Conservation (phyloP, 2,329 filamentous ascomycete species). For the Xylaria sp. region DNA sequence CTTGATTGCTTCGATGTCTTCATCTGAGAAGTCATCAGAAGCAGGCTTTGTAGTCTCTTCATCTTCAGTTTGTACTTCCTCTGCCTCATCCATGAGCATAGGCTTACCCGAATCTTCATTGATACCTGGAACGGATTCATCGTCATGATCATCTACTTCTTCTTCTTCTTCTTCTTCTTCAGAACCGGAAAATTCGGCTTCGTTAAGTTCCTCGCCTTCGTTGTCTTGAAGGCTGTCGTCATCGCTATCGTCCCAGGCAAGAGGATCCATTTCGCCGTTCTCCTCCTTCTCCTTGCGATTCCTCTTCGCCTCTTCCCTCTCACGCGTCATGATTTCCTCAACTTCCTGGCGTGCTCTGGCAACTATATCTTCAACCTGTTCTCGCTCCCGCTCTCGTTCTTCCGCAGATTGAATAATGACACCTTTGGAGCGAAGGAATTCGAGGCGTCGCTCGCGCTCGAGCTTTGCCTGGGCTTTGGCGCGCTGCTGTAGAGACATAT, state of each 20-base stretch:
- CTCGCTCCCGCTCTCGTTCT: conserved; percentile 83
- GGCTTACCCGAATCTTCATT: conserved; percentile 46
- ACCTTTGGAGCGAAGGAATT: conserved; percentile 81
- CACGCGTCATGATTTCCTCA: conserved; percentile 79
- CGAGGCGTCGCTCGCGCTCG: conserved; percentile 81
- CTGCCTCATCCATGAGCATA: conserved; percentile 53
- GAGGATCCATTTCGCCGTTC: conserved; percentile 59
- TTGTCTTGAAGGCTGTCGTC: conserved; percentile 53
- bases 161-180: conserved; percentile 52
- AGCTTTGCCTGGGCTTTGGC: conserved; percentile 82
- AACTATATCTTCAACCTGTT: conserved; percentile 87
- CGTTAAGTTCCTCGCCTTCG: conserved; percentile 59
- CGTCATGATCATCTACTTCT: conserved; percentile 52
- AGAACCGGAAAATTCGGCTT: conserved; percentile 51
- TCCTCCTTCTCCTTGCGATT: conserved; percentile 59
- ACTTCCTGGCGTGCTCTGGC: conserved; percentile 86
- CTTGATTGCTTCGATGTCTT: conserved; percentile 53
- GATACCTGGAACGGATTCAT: conserved; percentile 43
- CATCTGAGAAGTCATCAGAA: conserved; percentile 53
- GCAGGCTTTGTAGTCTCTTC: conserved; percentile 38
- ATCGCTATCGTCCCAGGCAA: conserved; percentile 68
- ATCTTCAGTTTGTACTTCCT: conserved; percentile 53
- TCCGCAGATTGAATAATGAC: conserved; percentile 85
- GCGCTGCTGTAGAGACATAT: conserved; percentile 73
- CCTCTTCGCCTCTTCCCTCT: conserved; percentile 78